A percentile compares a stretch with the other conserved stretches of the same genome.
Conservation (phyloP, 2,329 filamentous ascomycete species). For the Blumeriella jaapii region DNA sequence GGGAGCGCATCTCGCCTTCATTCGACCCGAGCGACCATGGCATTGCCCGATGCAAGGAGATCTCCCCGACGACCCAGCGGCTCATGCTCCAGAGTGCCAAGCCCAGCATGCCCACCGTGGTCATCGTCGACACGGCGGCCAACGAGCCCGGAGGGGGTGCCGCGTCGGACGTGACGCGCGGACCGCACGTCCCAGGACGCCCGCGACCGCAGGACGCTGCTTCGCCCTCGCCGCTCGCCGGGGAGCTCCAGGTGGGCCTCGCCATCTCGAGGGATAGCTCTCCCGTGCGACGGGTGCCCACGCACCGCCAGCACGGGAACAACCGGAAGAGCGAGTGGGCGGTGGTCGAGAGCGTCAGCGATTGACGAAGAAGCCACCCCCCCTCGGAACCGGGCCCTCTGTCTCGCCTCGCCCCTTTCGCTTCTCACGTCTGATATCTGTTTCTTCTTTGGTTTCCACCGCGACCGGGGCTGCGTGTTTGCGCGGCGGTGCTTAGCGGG, state of each 20-base stretch:
- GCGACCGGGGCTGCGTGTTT: too few species aligned
- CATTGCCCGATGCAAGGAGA: constrained; percentile 1
- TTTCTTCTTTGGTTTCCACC: too few species aligned
- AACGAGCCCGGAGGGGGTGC: constrained; percentile 21
- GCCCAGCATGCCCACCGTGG: constrained; percentile 19
- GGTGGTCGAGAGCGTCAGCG: constrained; percentile 37
- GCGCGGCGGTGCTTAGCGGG: too few species aligned
- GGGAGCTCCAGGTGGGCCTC: constrained; percentile 18
- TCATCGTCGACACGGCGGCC: constrained; percentile 14
- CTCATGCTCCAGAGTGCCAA: constrained; percentile 15
- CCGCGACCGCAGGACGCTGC: too few species aligned
- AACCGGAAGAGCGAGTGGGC: constrained; percentile 43
- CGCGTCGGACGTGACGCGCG: constrained; percentile 2
- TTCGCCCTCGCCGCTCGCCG: constrained; percentile 6
- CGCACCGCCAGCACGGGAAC: constrained; percentile 26
- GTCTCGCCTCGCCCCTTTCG: too few species aligned
- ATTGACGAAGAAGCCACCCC: too few species aligned
- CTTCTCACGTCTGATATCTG: too few species aligned
- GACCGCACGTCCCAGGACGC: neutral
- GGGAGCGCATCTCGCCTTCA: constrained; percentile 2
- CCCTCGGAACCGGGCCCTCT: too few species aligned
- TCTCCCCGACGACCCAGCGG: constrained; percentile 5
- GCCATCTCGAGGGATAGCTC: constrained; percentile 16
- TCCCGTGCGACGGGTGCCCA: constrained; percentile 22
- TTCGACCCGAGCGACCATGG: neutral